Evolutionary conservation across 805 yeast genomes (phyloP), one percentile per base, ranked within the genome.

Genomic region (Jamesozyma rosinii): DNA sequence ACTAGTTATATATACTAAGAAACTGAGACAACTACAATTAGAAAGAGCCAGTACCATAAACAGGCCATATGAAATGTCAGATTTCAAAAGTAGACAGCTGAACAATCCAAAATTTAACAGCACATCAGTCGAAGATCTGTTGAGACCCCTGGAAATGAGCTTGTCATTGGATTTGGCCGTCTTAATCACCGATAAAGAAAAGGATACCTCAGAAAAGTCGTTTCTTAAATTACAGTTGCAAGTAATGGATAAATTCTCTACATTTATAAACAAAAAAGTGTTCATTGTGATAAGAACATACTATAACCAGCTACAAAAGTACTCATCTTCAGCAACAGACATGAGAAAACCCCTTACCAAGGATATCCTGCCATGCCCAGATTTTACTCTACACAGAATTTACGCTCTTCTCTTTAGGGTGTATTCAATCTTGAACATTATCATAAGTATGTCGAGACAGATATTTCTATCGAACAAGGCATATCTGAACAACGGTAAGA

Each of bases 341-440:
- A 44, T 15, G 42, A n/a, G 51, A 5, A 20, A 2, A 26, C 2
- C 18, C 22, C 27, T 45, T 27, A 31, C 18, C 29, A 31, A 18
- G 22, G 42, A 43, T 20, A 14, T 31, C 17, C 24, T 47, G 13
- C 33, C 46, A 3, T 27, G 29, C 32, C 40, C 22, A 11, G 38
- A 43, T 17, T 45, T 41, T 21, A 33, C 75, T 0, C 51, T 74
- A 34, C 82, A 77, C 49, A 63, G 72, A 44, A 59, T 75, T 3
- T 67, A 75, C 44, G 65, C 74, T 11, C 45, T 56, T 17, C 40
- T 58, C 2, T 43, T 58, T 8, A 48, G 59, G 31, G 44, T 49
- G 9, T 43, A 51, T 22, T 45, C 50, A 30, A 30, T 55, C 5
- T 30, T 50, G 1, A 46, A 50, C 26, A 47, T 56, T 26, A 42